These are phyloP conservation scores for Rhodotorula diobovata DNA, from an alignment of 768 basidiomycete species.

Conservation along the genomic window DNA sequence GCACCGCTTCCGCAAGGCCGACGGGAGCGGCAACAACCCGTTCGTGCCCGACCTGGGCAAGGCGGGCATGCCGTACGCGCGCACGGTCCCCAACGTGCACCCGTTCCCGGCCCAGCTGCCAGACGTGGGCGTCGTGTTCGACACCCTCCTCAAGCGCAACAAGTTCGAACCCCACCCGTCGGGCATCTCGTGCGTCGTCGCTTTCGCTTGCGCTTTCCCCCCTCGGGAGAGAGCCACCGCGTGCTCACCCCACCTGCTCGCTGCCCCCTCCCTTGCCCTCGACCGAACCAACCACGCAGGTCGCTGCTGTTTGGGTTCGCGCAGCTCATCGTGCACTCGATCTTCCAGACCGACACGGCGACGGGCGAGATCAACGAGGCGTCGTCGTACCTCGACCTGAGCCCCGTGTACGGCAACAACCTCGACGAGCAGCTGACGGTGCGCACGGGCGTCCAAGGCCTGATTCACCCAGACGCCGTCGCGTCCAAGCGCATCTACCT, in stretches of 20 bases:
- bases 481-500: constrained; percentile 46
- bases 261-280: neutral
- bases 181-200: constrained; percentile 65
- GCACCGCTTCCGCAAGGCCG: constrained; percentile 58
- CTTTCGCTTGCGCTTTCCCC: too few relatives aligned
- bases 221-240: too few relatives aligned
- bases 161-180: constrained; percentile 56
- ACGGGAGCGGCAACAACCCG: constrained; percentile 73
- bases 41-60: constrained; percentile 67
- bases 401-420: constrained; percentile 66
- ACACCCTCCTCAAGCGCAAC: constrained; percentile 68
- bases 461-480: constrained; percentile 64
- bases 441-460: constrained; percentile 58
- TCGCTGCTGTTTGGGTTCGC: constrained; percentile 29
- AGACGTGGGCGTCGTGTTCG: constrained; percentile 61
- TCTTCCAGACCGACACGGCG: constrained; percentile 61
- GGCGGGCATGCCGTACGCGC: constrained; percentile 56
- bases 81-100: constrained; percentile 19
- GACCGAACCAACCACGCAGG: constrained; percentile 2
- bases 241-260: too few relatives aligned
- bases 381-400: constrained; percentile 72
- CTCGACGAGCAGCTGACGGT: constrained; percentile 55
- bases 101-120: constrained; percentile 51
- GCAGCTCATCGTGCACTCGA: constrained; percentile 51
- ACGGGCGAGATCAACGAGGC: constrained; percentile 55